phyloP scores from a whole-genome alignment of 148 eudicot species.

The Selenicereus undatus region DNA sequence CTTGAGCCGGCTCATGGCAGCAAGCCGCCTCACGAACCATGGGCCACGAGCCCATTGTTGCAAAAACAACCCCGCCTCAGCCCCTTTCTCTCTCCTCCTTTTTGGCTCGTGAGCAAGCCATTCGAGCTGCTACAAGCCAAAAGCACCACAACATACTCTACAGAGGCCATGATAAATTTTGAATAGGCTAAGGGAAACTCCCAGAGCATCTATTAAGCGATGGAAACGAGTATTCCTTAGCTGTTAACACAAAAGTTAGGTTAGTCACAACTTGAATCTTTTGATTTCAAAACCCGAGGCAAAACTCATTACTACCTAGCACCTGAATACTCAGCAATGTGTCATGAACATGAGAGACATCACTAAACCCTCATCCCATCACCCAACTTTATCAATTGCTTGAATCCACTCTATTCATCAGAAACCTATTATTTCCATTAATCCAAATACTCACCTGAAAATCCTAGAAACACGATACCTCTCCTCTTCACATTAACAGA shows the following conservation, averaged over 20 bases:
- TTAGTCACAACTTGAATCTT: background rate
- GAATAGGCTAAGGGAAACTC: background rate
- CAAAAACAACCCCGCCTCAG: too few species aligned
- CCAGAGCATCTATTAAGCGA: background rate
- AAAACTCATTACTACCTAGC: background rate
- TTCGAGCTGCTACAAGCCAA: background rate
- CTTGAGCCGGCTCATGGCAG: constrained; percentile 20
- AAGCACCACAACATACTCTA: background rate
- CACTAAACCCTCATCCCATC: background rate
- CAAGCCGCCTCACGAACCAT: too few species aligned
- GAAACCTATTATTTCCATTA: background rate
- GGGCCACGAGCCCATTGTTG: constrained; percentile 47
- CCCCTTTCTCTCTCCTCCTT: too few species aligned
- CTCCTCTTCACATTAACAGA: background rate
- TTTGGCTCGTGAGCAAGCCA: too few species aligned
- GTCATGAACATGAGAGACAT: background rate
- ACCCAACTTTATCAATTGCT: background rate
- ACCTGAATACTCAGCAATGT: background rate
- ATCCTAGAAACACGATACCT: background rate
- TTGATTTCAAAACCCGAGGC: background rate
- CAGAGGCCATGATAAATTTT: background rate
- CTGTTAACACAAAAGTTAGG: background rate
- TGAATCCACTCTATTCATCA: background rate
- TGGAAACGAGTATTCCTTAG: background rate
- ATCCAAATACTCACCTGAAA: background rate